phyloP scores from a whole-genome alignment of 2,329 filamentous ascomycete genomes.

The Tolypocladium pustulatum region DNA sequence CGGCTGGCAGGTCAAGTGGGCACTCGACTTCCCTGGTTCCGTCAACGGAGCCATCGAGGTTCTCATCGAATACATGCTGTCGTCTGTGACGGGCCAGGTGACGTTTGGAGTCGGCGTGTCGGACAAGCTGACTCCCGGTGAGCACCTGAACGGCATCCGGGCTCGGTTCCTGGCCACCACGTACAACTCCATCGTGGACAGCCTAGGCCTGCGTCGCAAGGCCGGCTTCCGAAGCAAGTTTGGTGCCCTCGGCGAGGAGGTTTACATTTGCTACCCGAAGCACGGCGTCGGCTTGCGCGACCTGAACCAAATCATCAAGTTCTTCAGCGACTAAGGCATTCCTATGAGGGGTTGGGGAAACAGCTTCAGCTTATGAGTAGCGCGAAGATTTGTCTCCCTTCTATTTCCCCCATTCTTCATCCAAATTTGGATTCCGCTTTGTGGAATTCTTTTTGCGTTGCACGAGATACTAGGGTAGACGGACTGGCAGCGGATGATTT shows the following conservation, averaged over 20 bases:
- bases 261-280: constrained; percentile 84
- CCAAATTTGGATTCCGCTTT: too few relatives aligned
- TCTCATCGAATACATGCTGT: constrained; percentile 62
- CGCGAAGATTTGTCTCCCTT: background rate
- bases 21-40: constrained; percentile 81
- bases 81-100: constrained; percentile 42
- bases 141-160: constrained; percentile 70
- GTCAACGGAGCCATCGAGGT: constrained; percentile 83
- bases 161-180: constrained; percentile 74
- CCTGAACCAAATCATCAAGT: constrained; percentile 76
- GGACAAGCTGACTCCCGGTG: constrained; percentile 62
- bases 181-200: constrained; percentile 73
- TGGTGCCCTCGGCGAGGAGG: constrained; percentile 70
- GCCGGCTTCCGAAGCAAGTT: constrained; percentile 86
- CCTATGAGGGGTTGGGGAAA: background rate
- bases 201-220: constrained; percentile 74
- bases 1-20: constrained; percentile 93
- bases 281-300: constrained; percentile 75
- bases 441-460: background rate
- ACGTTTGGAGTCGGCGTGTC: constrained; percentile 84
- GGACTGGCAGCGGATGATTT: too few relatives aligned
- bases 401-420: too few relatives aligned
- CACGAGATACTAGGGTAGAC: background rate
- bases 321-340: constrained; percentile 61
- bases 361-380: background rate